Percentiles rank a stretch among this genome's conserved stretches.
These are phyloP conservation scores for Aspergillus tanneri DNA, from an alignment of 2,329 filamentous ascomycete genomes.

Conservation along the genomic window DNA sequence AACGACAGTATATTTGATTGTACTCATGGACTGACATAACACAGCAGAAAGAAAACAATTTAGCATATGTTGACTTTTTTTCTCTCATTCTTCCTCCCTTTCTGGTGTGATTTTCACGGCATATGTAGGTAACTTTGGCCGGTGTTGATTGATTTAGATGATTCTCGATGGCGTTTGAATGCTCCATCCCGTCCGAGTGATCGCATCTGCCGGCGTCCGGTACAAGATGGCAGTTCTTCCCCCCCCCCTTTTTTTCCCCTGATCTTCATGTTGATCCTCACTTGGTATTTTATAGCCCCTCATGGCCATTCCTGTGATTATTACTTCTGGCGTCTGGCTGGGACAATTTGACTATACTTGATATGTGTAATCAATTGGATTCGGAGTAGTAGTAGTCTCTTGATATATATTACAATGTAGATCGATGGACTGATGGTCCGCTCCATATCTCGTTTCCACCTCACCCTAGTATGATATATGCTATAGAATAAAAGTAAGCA, in stretches of 20 bases:
- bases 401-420: background rate
- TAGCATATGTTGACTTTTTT: constrained; percentile 3
- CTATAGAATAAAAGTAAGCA: no score
- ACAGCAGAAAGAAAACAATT: constrained; percentile 8
- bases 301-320: constrained; percentile 2
- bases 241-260: background rate
- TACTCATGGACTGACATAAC: background rate
- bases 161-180: background rate
- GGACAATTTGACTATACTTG: background rate
- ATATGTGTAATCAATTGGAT: background rate
- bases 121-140: background rate
- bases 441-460: no score
- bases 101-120: constrained; percentile 3
- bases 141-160: background rate
- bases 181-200: background rate
- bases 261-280: no score
- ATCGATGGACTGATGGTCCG: no score
- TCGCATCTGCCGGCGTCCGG: background rate
- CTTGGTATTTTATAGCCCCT: constrained; percentile 1
- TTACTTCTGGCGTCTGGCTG: constrained; percentile 1
- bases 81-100: constrained; percentile 6
- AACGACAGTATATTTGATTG: constrained; percentile 20
- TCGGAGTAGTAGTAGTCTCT: no score
- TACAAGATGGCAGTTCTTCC: background rate
- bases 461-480: no score